Conservation (phyloP, 192 early-diverging fungal species). For the Podila epicladia region DNA sequence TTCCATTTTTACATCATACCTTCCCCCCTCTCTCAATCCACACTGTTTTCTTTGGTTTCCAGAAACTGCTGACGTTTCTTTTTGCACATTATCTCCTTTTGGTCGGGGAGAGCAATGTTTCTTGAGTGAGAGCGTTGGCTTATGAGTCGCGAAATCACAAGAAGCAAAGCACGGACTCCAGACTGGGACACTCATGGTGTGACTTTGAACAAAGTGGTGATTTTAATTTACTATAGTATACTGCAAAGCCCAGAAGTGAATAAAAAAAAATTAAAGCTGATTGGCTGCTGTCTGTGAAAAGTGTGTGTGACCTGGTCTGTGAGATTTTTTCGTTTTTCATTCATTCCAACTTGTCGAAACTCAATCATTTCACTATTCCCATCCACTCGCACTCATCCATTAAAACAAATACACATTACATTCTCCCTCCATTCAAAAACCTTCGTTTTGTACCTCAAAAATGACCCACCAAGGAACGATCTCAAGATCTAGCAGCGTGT, state of each 20-base stretch:
- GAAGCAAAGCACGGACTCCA: not conserved
- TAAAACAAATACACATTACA: not conserved
- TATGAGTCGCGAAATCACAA: too few relatives aligned
- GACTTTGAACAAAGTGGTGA: too few relatives aligned
- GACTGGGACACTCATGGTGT: not conserved
- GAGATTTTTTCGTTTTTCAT: not conserved
- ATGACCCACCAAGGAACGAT: conserved; percentile 12
- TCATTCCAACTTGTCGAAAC: not conserved
- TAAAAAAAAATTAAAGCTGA: too few relatives aligned
- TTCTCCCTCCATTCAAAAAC: not conserved
- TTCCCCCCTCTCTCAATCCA: not conserved
- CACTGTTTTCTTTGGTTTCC: not conserved
- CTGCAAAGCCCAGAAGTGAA: too few relatives aligned
- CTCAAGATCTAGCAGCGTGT: conserved; percentile 19
- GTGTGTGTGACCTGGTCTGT: too few relatives aligned
- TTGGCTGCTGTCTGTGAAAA: too few relatives aligned
- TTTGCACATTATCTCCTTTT: conserved; percentile 2
- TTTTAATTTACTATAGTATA: too few relatives aligned
- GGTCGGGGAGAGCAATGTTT: conserved; percentile 1
- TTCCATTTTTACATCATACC: not conserved
- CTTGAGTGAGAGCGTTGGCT: not conserved
- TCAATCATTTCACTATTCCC: too few relatives aligned
- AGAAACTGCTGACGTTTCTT: not conserved
- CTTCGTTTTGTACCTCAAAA: not conserved
- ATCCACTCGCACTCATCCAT: not conserved